Evolutionary conservation across 176 grass and related monocot species (phyloP).

Genomic region (Cenchrus americanus): DNA sequence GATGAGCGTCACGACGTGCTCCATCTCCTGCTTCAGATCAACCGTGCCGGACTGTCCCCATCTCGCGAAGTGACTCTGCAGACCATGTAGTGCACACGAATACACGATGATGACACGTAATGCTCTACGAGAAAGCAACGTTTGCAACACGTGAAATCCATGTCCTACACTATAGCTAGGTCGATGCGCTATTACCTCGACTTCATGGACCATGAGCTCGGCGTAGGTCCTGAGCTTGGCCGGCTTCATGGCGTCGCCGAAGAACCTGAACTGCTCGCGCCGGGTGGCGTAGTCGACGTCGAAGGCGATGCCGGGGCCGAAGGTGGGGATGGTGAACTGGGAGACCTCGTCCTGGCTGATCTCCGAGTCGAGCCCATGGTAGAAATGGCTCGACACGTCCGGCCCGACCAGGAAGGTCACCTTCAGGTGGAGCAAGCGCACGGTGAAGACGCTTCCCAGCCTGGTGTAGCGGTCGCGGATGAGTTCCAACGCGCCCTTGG

Average conservation of each 20-base stretch:
- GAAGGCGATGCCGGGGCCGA: slow-evolving; percentile 58
- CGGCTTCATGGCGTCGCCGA: slow-evolving; percentile 57
- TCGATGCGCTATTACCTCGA: slow-evolving; percentile 39
- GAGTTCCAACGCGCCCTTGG: slow-evolving; percentile 46
- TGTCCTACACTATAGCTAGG: not conserved
- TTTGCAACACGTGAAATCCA: not conserved
- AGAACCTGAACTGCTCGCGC: slow-evolving; percentile 67
- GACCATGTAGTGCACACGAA: no score
- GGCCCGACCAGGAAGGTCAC: slow-evolving; percentile 62
- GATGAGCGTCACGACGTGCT: slow-evolving; percentile 53
- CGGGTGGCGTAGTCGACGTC: slow-evolving; percentile 50
- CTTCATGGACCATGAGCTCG: slow-evolving; percentile 50
- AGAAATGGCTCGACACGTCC: slow-evolving; percentile 64
- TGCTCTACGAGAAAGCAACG: no score
- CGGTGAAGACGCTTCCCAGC: slow-evolving; percentile 59
- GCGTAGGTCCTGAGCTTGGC: slow-evolving; percentile 59
- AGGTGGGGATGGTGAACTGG: slow-evolving; percentile 65
- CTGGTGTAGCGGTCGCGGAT: slow-evolving; percentile 46
- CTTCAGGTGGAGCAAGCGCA: slow-evolving; percentile 33
- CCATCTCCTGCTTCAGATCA: slow-evolving; percentile 56
- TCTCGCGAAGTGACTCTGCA: slow-evolving; percentile 59
- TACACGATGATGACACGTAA: no score
- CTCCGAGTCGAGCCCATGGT: slow-evolving; percentile 49
- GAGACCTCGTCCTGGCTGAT: slow-evolving; percentile 67
- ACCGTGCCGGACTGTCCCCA: slow-evolving; percentile 63